Percentiles rank a stretch among this genome's conserved stretches.
Evolutionary conservation across 2,329 filamentous ascomycete genomes (phyloP).

Genomic region (Phialocephala subalpina): DNA sequence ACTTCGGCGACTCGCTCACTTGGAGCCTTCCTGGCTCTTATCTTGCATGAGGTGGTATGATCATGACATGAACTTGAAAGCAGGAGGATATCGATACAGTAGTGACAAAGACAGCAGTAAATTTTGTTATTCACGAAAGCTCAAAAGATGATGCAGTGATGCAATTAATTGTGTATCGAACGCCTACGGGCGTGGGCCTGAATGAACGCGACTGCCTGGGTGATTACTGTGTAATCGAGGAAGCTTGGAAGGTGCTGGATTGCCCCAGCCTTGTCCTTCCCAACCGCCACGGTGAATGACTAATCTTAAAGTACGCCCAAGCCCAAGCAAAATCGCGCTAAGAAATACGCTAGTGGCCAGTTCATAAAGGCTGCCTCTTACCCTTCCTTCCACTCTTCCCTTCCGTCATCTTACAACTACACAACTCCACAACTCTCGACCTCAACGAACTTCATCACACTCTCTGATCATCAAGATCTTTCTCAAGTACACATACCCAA

Average conservation of each 20-base stretch:
- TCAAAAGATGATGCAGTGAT: background rate
- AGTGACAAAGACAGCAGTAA: background rate
- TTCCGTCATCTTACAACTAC: conserved; percentile 15
- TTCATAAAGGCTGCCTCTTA: no score
- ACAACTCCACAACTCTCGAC: conserved; percentile 13
- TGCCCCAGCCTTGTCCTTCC: no score
- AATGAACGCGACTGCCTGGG: no score
- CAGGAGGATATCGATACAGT: conserved; percentile 14
- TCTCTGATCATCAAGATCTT: conserved; percentile 26
- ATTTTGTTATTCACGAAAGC: background rate
- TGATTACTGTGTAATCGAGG: no score
- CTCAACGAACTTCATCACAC: conserved; percentile 14
- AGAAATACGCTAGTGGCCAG: no score
- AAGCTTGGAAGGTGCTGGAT: no score
- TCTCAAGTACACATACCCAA: conserved; percentile 19
- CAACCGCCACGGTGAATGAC: no score
- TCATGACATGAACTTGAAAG: conserved; percentile 3
- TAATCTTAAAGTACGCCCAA: no score
- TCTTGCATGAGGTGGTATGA: conserved; percentile 9
- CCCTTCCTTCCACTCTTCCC: background rate
- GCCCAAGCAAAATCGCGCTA: no score
- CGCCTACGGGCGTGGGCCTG: background rate
- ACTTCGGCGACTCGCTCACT: no score
- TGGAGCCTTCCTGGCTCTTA: background rate
- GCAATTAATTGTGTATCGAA: background rate